Percentiles rank a stretch among this genome's conserved stretches.
These are phyloP conservation scores for Eudorina sp. DNA, from an alignment of 139 green algal species.

Conservation along the genomic window DNA sequence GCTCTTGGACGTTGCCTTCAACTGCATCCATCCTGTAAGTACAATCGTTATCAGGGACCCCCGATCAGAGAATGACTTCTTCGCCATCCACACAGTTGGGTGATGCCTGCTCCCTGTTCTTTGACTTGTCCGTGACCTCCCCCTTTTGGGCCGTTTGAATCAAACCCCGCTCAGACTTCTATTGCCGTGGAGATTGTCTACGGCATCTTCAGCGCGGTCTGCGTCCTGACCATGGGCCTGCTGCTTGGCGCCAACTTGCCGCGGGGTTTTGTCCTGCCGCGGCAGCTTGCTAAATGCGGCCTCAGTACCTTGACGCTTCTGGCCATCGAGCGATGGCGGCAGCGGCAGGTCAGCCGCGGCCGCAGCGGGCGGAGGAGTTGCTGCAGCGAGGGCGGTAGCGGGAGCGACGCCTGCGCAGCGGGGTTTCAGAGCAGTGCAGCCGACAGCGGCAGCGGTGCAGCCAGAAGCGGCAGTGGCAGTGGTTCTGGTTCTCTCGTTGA, in stretches of 20 bases:
- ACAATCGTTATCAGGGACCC: no score
- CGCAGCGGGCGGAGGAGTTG: neutral
- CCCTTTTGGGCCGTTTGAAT: no score
- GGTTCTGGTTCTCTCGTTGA: neutral
- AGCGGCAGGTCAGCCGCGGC: neutral
- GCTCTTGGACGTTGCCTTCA: constrained; percentile 2
- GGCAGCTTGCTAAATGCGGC: constrained; percentile 5
- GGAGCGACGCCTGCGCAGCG: neutral
- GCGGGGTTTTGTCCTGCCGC: neutral
- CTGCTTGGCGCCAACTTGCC: neutral
- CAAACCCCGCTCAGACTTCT: neutral
- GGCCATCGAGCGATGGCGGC: neutral
- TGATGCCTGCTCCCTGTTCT: no score
- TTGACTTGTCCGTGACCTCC: no score
- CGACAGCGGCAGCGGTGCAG: neutral
- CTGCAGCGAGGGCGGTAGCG: neutral
- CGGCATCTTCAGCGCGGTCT: neutral
- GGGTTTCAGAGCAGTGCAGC: neutral
- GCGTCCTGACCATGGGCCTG: neutral
- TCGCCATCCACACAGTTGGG: no score
- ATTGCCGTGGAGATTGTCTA: neutral
- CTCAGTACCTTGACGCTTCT: neutral
- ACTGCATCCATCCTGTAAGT: neutral
- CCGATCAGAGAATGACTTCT: no score
- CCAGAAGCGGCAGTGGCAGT: neutral